A percentile compares a stretch with the other conserved stretches of the same genome.
Conservation (phyloP, 768 basidiomycete genomes). For the Suillus tomentosus region DNA sequence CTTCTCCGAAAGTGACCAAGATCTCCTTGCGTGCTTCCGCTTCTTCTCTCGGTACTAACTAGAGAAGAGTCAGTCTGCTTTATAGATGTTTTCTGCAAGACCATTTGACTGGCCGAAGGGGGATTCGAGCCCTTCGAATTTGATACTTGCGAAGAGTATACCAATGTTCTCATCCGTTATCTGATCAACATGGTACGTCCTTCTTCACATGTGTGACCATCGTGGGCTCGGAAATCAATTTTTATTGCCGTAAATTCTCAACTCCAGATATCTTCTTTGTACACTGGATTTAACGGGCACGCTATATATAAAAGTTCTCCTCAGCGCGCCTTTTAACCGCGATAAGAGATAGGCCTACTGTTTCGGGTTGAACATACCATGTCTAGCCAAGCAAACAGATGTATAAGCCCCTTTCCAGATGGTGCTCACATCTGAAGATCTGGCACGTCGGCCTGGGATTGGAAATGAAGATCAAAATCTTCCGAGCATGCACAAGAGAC, state of each 20-base stretch:
- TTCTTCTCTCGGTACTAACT: neutral
- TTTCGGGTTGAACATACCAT: neutral
- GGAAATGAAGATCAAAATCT: constrained; percentile 4
- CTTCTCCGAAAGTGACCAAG: neutral
- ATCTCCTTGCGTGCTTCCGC: neutral
- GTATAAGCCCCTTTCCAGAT: constrained; percentile 6
- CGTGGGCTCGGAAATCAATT: neutral
- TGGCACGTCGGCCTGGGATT: neutral
- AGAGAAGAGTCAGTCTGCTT: neutral
- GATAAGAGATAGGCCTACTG: neutral
- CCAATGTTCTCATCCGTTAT: neutral
- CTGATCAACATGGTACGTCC: neutral
- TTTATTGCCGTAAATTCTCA: neutral
- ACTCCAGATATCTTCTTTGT: neutral
- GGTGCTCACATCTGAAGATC: too few relatives aligned
- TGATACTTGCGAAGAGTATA: neutral
- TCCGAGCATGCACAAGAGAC: neutral
- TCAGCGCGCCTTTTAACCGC: neutral
- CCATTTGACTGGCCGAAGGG: neutral
- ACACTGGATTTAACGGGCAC: neutral
- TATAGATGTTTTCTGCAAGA: neutral
- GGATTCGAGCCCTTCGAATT: neutral
- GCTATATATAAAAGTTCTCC: constrained; percentile 9
- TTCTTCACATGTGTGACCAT: neutral
- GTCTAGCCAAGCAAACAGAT: neutral